Evolutionary conservation across 139 green algal genomes (phyloP).

Genomic region (Coccomyxa sp.): DNA sequence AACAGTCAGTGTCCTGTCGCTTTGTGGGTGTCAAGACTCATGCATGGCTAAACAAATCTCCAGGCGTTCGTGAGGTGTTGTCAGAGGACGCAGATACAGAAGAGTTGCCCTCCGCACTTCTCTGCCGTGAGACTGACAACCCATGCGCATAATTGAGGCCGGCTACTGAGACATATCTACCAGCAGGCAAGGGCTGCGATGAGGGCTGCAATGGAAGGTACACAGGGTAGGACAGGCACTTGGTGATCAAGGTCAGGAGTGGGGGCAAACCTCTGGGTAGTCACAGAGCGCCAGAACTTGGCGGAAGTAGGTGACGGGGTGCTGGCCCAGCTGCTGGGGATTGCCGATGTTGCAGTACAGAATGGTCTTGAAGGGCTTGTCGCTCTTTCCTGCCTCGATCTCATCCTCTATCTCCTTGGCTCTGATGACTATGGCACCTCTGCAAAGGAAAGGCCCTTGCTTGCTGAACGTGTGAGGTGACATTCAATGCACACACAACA

Average conservation of each 20-base stretch:
- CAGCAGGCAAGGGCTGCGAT: no score
- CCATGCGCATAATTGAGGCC: no score
- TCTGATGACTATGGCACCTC: constrained; percentile 77
- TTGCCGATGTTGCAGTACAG: constrained; percentile 85
- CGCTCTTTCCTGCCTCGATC: constrained; percentile 49
- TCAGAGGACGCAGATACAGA: background rate
- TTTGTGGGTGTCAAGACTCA: background rate
- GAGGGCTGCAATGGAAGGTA: no score
- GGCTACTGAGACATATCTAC: no score
- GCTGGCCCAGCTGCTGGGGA: constrained; percentile 83
- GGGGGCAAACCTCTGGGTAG: constrained; percentile 79
- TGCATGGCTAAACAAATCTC: background rate
- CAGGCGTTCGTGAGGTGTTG: background rate
- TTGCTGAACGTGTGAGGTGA: no score
- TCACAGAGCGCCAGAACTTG: constrained; percentile 84
- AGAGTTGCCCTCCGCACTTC: no score
- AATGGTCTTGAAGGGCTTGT: constrained; percentile 63
- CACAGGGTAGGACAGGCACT: no score
- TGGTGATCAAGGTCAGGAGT: no score
- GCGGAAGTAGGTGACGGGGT: constrained; percentile 90
- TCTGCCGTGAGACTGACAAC: no score
- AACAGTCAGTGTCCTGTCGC: background rate
- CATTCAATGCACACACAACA: no score
- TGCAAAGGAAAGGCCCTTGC: background rate
- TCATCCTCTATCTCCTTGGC: constrained; percentile 64